Base-by-base conservation (phyloP, 306 rosid species). In the Trichosanthes cucumerina region DNA sequence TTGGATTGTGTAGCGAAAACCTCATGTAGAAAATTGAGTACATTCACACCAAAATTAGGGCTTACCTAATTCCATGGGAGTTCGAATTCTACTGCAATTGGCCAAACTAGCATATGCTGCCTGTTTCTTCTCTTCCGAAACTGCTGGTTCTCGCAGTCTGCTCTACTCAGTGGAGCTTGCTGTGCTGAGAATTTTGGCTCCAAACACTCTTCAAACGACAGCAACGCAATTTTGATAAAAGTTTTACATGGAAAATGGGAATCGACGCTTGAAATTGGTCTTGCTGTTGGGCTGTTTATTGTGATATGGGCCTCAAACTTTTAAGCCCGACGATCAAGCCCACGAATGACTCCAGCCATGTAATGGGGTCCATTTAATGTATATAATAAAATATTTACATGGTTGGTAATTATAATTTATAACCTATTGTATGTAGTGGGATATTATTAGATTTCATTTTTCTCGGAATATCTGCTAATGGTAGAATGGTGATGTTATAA, bases 151-250 rank as follows among this genome's bases (percentile, higher is more conserved):
- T 68, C 75, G 43, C 33, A 38, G 33, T 5, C 31, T 68, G 4
- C 21, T 68, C 5, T 39, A 8, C 56, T 44, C 39, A 21, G 76
- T 21, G 54, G 36, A 69, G 75, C 54, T 43, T 43, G 75, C 53
- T 69, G 53, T 33, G 52, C 3, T n/a, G 1, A 41, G 75, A 71
- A 71, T 13, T 71, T 71, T 71, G 76, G 57, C 76, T 71, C 76
- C 76, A 71, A 71, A 71, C 3, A 24, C 44, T 44, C 76, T 71
- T 71, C 76, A 71, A 71, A 71, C 21, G 38, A 2, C 57, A 15
- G 57, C 54, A 69, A n/a, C 31, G 7, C 10, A 71, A 9, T 36
- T 65, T 65, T 33, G 4, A 63, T 16, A 1, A 15, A 12, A 34
- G 18, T 60, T 7, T 26, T 14, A 7, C 69, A 14, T 8, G 47